phyloP scores from a whole-genome alignment of 192 early-diverging fungal species.

The Rhizoclosmatium sp. region DNA sequence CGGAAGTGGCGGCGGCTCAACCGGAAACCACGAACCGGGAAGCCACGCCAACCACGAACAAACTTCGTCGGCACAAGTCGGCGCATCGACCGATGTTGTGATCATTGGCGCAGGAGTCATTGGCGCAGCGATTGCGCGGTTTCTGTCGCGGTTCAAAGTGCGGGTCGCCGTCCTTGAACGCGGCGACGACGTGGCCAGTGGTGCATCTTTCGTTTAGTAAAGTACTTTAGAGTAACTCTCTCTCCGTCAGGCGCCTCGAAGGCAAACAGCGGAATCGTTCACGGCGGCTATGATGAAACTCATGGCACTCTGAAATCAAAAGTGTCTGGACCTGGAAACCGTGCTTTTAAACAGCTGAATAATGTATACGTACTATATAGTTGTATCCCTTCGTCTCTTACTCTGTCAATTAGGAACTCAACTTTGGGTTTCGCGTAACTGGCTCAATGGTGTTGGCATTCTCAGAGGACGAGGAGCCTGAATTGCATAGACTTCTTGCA shows the following conservation, averaged over 20 bases:
- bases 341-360: constrained; percentile 46
- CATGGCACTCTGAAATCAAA: constrained; percentile 54
- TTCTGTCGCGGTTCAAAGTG: constrained; percentile 45
- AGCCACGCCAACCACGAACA: neutral
- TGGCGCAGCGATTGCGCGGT: constrained; percentile 54
- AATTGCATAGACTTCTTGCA: constrained; percentile 42
- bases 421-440: constrained; percentile 56
- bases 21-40: too few relatives aligned
- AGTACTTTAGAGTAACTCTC: neutral
- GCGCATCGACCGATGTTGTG: constrained; percentile 38
- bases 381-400: neutral
- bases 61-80: neutral
- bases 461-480: constrained; percentile 30
- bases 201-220: constrained; percentile 31
- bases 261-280: constrained; percentile 49
- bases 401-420: constrained; percentile 36
- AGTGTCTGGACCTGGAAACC: constrained; percentile 46
- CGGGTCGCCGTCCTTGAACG: constrained; percentile 49
- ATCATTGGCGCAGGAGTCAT: constrained; percentile 58
- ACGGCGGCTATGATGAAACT: constrained; percentile 57
- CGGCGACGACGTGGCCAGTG: constrained; percentile 50
- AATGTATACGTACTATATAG: neutral
- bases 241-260: constrained; percentile 13
- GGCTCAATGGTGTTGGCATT: constrained; percentile 56
- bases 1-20: too few relatives aligned